These are phyloP conservation scores for Malania oleifera DNA, from an alignment of 164 flowering plant species.

Conservation along the genomic window DNA sequence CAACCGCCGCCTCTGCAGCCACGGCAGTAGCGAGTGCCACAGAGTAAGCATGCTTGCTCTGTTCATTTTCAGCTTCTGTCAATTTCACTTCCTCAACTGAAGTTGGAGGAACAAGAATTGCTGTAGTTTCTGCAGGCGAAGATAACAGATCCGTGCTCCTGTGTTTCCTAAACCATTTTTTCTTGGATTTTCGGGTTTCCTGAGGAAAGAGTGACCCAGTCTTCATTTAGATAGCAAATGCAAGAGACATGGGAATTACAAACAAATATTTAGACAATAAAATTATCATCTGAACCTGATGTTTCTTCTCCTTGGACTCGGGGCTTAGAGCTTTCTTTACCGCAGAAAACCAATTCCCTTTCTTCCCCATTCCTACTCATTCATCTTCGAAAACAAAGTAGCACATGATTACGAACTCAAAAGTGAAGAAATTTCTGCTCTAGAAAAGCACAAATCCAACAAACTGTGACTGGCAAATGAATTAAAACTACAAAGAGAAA, in stretches of 20 bases:
- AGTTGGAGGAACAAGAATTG: slow-evolving; percentile 15
- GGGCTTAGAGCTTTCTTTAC: slow-evolving; percentile 80
- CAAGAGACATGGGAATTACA: background rate
- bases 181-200: slow-evolving; percentile 56
- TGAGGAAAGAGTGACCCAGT: slow-evolving; percentile 15
- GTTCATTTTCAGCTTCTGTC: slow-evolving; percentile 52
- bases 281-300: slow-evolving; percentile 28
- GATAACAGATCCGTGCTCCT: slow-evolving; percentile 23
- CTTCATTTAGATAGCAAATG: background rate
- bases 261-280: background rate
- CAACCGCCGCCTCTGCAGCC: slow-evolving; percentile 83
- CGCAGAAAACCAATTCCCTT: slow-evolving; percentile 75
- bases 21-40: slow-evolving; percentile 75
- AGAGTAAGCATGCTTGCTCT: slow-evolving; percentile 67
- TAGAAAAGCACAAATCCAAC: background rate
- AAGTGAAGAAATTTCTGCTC: background rate
- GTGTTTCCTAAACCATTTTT: slow-evolving; percentile 42
- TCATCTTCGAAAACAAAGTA: slow-evolving; percentile 18
- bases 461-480: background rate
- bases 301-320: slow-evolving; percentile 53
- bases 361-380: slow-evolving; percentile 72
- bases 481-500: background rate
- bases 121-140: slow-evolving; percentile 16
- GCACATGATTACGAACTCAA: slow-evolving; percentile 9
- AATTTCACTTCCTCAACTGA: slow-evolving; percentile 40